Base-by-base conservation (phyloP, 2,329 filamentous ascomycete species). In the Penicillium vulpinum region DNA sequence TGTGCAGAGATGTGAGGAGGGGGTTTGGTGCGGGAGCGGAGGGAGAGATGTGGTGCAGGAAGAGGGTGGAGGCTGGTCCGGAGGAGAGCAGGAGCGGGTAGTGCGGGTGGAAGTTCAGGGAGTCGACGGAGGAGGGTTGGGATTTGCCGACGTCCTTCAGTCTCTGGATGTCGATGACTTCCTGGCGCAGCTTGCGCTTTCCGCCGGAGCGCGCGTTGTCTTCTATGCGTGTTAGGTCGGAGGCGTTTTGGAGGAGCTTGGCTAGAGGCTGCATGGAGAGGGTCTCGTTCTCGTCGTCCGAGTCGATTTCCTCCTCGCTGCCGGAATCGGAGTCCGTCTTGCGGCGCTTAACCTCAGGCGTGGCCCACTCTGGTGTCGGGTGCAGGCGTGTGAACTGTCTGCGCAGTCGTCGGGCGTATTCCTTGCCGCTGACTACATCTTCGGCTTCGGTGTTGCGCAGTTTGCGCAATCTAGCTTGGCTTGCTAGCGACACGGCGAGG, bases 21-120 rank as follows among this genome's bases (percentile, higher is more conserved):
- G 93, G 94, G 73, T 97, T 95, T 18, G 92, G 90, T 33, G 85
- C 88, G 35, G 88, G 88, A 24, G 88, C 88, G 50, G 84, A 85
- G 41, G 88, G 89, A 38, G 89, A 88, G 65, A 97, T 85, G 72
- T 97, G 92, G 75, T 99, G 92, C 44, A 99, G 83, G 73, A 89
- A 92, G 53, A 97, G 82, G 5, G 92, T 89, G 21, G 91, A 91
- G 50, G 91, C 90, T 53, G 88, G 88, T 58, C 92, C 94, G 13
- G 92, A 91, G 24, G 94, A 96, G 57, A 97, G 85, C 28, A 99
- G 85, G 16, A 99, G 87, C 5, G 94, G 91, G 70, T 92, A 89
- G 64, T 87, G 82, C 29, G 93, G 92, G 76, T 99, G 94, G 82
- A 97, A 97, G 10, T 87, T 88, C 35, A 99, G 84, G 40, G 89